Percentiles rank a stretch among this genome's conserved stretches.
Conservation (phyloP, 495 filamentous ascomycete genomes). For the Aspergillus hancockii region DNA sequence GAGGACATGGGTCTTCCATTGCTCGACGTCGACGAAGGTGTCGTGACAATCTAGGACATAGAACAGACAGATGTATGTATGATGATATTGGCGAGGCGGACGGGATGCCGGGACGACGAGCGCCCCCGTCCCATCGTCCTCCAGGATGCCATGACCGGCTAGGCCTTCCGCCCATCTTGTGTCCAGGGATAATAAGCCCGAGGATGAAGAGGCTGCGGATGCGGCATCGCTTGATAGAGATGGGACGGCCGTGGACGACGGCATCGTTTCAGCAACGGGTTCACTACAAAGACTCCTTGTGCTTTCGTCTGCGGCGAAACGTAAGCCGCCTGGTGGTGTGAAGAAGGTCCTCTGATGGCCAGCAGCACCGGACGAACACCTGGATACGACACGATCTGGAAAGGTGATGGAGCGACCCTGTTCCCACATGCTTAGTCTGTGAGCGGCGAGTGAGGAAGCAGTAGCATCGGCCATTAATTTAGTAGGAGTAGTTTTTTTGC, state of each 20-base stretch:
- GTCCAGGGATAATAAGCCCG: conserved; percentile 22
- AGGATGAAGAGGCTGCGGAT: conserved; percentile 17
- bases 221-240: conserved; percentile 25
- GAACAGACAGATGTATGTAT: conserved; percentile 45
- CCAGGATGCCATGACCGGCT: conserved; percentile 22
- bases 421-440: conserved; percentile 25
- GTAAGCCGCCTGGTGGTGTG: neutral
- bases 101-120: conserved; percentile 23
- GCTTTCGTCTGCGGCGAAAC: neutral
- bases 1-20: conserved; percentile 45
- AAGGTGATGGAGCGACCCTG: conserved; percentile 18
- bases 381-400: conserved; percentile 16
- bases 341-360: neutral
- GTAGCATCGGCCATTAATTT: conserved; percentile 12
- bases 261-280: conserved; percentile 8
- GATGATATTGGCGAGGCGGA: conserved; percentile 16
- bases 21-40: conserved; percentile 33
- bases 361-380: conserved; percentile 10
- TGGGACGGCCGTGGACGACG: conserved; percentile 18
- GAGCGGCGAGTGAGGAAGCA: conserved; percentile 18
- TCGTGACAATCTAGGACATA: conserved; percentile 46
- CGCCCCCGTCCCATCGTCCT: conserved; percentile 28
- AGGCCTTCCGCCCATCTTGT: conserved; percentile 22
- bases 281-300: conserved; percentile 5
- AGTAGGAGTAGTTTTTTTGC: neutral